Base-by-base conservation (phyloP, 2,329 filamentous ascomycete species). In the Dichotomopilus funicola region DNA sequence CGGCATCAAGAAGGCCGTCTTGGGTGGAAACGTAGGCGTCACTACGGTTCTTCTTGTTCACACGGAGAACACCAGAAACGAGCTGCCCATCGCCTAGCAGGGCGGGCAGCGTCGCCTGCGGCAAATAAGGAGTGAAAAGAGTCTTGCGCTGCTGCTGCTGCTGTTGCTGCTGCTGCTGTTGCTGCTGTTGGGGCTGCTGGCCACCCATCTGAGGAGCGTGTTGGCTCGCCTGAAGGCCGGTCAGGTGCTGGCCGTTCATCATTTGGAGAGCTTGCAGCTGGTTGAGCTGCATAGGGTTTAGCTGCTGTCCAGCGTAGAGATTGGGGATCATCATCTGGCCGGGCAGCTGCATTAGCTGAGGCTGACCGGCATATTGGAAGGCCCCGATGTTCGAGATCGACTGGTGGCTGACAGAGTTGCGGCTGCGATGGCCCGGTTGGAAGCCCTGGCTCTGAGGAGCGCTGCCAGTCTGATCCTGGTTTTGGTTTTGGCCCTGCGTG, bases 21-120 rank as follows among this genome's bases (percentile, higher is more conserved):
- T 88, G 85, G 10, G 91, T 96, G 9, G 94, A 94, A 54, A 99
- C 94, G 67, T 99, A 99, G 34, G 94, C 94, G 72, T 99, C 94
- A 66, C 92, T 97, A 61, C 94, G 87, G 74, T 99, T 99, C 80
- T 99, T 99, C 79, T 97, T 99, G 82, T 99, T 99, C 62, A 99
- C 94, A 58, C 94, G 89, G 51, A 99, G 86, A 64, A 96, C 91
- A 75, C 94, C 94, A 59, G 92, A 92, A 53, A 99, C 94, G 56
- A 99, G 86, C 72, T 96, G 91, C 13, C 94, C 94, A 67, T 96
- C 90, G 58, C 84, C 86, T 56, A 97, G 82, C 41, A 99, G 81
- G 50, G 91, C 92, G 56, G 94, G 94, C 19, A 99, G 79, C 56
- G 88, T 95, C 6, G 92, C 92, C 71, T 99, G 94, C 12, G 94